These are phyloP conservation scores for Alternaria sp. DNA, from an alignment of 2,329 filamentous ascomycete species.

Conservation along the genomic window DNA sequence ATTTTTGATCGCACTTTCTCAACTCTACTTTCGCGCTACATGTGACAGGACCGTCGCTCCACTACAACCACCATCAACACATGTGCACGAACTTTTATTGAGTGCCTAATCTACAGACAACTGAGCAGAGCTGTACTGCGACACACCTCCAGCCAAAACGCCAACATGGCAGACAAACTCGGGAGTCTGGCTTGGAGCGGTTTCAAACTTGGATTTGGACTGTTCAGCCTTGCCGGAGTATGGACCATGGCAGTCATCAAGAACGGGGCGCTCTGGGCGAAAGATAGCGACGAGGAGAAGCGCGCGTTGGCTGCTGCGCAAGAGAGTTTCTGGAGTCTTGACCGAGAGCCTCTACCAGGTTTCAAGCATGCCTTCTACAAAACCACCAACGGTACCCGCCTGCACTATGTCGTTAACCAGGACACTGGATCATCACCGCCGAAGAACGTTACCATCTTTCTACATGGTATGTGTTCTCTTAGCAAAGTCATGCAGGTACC, in stretches of 20 bases:
- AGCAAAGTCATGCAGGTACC: background rate
- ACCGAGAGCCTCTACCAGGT: slow-evolving; percentile 52
- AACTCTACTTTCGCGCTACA: background rate
- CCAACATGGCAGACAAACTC: slow-evolving; percentile 14
- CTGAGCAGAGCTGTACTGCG: background rate
- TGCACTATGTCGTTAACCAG: slow-evolving; percentile 61
- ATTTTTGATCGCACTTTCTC: background rate
- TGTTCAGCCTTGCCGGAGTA: slow-evolving; percentile 32
- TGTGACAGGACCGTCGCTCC: background rate
- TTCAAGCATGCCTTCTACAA: slow-evolving; percentile 61
- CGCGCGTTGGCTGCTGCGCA: slow-evolving; percentile 50
- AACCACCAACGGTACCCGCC: slow-evolving; percentile 56
- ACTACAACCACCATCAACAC: background rate
- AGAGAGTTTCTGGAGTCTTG: slow-evolving; percentile 62
- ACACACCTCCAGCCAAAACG: background rate
- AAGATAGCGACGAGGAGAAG: slow-evolving; percentile 36
- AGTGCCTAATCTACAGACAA: background rate
- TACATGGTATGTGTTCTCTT: slow-evolving; percentile 52
- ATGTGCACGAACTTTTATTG: background rate
- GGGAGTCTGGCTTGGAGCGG: slow-evolving; percentile 29
- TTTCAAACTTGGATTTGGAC: slow-evolving; percentile 42
- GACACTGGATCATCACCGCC: slow-evolving; percentile 18
- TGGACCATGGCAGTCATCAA: slow-evolving; percentile 29
- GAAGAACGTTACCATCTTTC: slow-evolving; percentile 57
- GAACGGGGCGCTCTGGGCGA: slow-evolving; percentile 38